Evolutionary conservation across 495 filamentous ascomycete genomes (phyloP).

Genomic region (Podospora australis): DNA sequence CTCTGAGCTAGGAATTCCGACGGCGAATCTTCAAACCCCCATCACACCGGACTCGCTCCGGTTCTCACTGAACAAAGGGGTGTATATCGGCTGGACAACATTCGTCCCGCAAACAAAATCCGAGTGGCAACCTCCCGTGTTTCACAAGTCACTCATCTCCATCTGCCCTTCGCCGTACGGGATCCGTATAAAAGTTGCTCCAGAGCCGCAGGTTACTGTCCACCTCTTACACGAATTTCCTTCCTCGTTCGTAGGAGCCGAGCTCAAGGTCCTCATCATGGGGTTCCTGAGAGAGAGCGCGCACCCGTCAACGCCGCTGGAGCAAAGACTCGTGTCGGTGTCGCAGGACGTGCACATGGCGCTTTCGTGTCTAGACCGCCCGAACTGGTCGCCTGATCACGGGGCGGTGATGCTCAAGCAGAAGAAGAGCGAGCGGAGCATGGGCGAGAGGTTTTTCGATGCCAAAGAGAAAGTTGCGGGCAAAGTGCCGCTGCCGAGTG

Average conservation of each 20-base stretch:
- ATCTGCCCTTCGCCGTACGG: slow-evolving; percentile 36
- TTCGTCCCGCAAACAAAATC: slow-evolving; percentile 19
- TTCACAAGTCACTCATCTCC: slow-evolving; percentile 46
- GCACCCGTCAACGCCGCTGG: slow-evolving; percentile 18
- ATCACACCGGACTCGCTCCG: slow-evolving; percentile 39
- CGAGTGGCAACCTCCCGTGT: not conserved
- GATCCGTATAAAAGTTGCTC: slow-evolving; percentile 29
- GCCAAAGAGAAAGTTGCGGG: slow-evolving; percentile 39
- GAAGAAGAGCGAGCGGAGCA: slow-evolving; percentile 20
- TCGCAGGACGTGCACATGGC: slow-evolving; percentile 44
- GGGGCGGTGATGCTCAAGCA: slow-evolving; percentile 20
- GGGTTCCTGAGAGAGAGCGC: slow-evolving; percentile 44
- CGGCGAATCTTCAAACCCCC: slow-evolving; percentile 37
- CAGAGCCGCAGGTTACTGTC: slow-evolving; percentile 33
- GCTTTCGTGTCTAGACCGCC: slow-evolving; percentile 46
- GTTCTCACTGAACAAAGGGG: slow-evolving; percentile 47
- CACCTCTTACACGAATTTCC: slow-evolving; percentile 43
- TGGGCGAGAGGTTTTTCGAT: slow-evolving; percentile 35
- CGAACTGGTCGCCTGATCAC: slow-evolving; percentile 46
- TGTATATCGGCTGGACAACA: slow-evolving; percentile 59
- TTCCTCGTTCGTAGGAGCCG: slow-evolving; percentile 25
- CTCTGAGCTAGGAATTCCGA: slow-evolving; percentile 27
- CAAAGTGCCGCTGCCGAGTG: slow-evolving; percentile 44
- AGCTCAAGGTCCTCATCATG: slow-evolving; percentile 49
- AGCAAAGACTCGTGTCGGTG: slow-evolving; percentile 37